Evolutionary conservation across 2,329 filamentous ascomycete genomes (phyloP).

Genomic region (Aspergillus eucalypticola): DNA sequence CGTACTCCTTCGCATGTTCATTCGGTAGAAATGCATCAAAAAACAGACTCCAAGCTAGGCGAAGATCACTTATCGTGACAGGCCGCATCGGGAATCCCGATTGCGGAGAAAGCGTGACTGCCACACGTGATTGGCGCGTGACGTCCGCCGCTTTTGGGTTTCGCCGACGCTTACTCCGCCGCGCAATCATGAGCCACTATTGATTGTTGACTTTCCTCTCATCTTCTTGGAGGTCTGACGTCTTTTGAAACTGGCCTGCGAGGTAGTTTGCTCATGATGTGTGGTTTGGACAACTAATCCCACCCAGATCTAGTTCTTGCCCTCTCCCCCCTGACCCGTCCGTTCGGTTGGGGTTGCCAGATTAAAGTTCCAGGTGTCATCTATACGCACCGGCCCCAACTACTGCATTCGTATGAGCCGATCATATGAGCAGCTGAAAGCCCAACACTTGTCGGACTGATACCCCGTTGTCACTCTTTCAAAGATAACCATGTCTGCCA

Average conservation of each 20-base stretch:
- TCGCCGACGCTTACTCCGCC: not conserved
- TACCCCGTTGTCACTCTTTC: not conserved
- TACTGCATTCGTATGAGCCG: conserved; percentile 28
- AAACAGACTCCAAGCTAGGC: not conserved
- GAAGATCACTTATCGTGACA: not conserved
- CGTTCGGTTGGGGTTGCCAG: not conserved
- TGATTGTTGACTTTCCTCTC: not conserved
- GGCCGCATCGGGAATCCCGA: not conserved
- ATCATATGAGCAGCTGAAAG: conserved; percentile 28
- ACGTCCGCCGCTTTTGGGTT: not conserved
- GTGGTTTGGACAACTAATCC: not conserved
- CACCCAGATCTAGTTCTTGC: not conserved
- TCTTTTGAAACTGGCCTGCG: not conserved
- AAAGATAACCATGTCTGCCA: conserved; percentile 25
- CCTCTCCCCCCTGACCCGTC: not conserved
- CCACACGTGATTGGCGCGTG: conserved; percentile 4
- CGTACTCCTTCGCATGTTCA: too few relatives aligned
- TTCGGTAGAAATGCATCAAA: too few relatives aligned
- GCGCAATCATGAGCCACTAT: not conserved
- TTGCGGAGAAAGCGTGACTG: not conserved
- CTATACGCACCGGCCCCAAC: conserved; percentile 4
- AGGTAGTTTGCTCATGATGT: not conserved
- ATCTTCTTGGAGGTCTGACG: not conserved
- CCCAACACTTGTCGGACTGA: conserved; percentile 19
- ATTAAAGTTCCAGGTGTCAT: conserved; percentile 4